Evolutionary conservation across 176 grass and related monocot species (phyloP).

Genomic region (Musa acuminata): DNA sequence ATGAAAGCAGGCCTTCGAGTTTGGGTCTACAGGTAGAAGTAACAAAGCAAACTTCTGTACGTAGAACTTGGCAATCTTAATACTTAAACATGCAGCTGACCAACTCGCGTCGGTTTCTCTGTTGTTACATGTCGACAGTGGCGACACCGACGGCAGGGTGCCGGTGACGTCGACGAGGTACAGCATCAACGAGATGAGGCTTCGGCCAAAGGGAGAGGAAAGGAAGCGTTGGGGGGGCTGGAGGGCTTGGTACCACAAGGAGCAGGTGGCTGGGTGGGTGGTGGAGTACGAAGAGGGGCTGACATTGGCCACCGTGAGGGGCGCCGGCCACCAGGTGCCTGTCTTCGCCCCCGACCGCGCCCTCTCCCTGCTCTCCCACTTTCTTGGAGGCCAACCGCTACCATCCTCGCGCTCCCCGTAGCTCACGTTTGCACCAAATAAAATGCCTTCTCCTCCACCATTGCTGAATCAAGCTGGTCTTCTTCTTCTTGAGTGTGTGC

Average conservation of each 20-base stretch:
- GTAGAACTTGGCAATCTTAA: too few relatives aligned
- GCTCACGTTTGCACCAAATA: background rate
- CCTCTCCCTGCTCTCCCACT: conserved; percentile 62
- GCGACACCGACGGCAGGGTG: conserved; percentile 40
- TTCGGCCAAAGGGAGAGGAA: background rate
- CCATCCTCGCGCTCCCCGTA: conserved; percentile 23
- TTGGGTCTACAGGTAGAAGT: conserved; percentile 77
- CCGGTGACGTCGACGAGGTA: conserved; percentile 6
- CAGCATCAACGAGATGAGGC: conserved; percentile 12
- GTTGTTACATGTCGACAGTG: conserved; percentile 25
- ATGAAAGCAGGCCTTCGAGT: conserved; percentile 62
- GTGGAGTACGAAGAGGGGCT: conserved; percentile 69
- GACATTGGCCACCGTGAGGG: conserved; percentile 64
- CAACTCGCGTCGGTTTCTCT: too few relatives aligned
- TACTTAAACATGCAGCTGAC: too few relatives aligned
- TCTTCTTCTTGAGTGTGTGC: background rate
- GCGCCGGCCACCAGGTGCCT: conserved; percentile 89
- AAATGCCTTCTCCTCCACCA: too few relatives aligned
- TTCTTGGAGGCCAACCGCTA: conserved; percentile 45
- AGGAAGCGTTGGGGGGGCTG: conserved; percentile 31
- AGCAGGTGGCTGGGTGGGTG: conserved; percentile 45
- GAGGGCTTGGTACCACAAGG: conserved; percentile 6
- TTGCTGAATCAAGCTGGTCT: background rate
- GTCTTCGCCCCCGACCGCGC: conserved; percentile 55
- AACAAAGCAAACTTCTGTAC: background rate